These are phyloP conservation scores for Hanseniaspora valbyensis DNA, from an alignment of 805 yeast species.

Conservation along the genomic window DNA sequence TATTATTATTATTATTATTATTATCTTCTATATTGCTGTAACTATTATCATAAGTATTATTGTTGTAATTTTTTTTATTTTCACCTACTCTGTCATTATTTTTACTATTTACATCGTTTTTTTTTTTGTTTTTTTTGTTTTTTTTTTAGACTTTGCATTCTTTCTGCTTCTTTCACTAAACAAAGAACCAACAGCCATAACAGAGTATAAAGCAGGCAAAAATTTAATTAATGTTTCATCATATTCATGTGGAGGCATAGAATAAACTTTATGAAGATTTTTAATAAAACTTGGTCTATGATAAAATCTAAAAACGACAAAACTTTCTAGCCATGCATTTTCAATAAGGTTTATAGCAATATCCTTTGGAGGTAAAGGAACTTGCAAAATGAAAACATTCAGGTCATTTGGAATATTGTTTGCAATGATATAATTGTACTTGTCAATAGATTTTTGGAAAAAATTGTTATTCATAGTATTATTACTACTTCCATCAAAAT, in stretches of 20 bases:
- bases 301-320: slow-evolving; percentile 72
- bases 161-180: slow-evolving; percentile 39
- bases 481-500: slow-evolving; percentile 9
- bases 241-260: slow-evolving; percentile 64
- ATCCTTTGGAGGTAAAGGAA: slow-evolving; percentile 66
- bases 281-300: slow-evolving; percentile 73
- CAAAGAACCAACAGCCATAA: slow-evolving; percentile 76
- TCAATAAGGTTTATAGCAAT: slow-evolving; percentile 62
- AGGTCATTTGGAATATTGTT: background rate
- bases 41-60: slow-evolving; percentile 23
- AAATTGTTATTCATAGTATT: slow-evolving; percentile 2
- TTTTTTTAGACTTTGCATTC: no score
- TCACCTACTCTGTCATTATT: background rate
- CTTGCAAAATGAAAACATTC: slow-evolving; percentile 31
- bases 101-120: slow-evolving; percentile 14
- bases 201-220: slow-evolving; percentile 70
- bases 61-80: background rate
- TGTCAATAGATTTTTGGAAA: slow-evolving; percentile 12
- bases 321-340: slow-evolving; percentile 77
- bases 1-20: slow-evolving; percentile 19
- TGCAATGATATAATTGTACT: slow-evolving; percentile 6
- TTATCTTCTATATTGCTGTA: slow-evolving; percentile 43
- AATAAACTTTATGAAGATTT: slow-evolving; percentile 65
- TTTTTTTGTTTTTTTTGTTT: slow-evolving; percentile 25
- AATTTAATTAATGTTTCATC: slow-evolving; percentile 69